Evolutionary conservation across 192 early-diverging fungal species (phyloP).

Genomic region (Geranomyces variabilis): DNA sequence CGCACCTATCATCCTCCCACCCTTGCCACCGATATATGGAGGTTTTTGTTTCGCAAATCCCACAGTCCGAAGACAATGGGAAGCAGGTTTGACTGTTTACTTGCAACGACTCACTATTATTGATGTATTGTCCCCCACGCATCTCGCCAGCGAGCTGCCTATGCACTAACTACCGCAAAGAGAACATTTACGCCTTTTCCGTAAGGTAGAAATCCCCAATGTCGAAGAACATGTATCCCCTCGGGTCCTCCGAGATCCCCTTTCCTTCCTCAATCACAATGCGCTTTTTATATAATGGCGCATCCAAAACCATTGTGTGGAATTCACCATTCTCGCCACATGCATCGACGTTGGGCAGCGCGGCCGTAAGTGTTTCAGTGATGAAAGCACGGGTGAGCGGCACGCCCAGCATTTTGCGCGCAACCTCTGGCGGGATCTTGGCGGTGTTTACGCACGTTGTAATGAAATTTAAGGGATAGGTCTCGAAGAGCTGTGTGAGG

Average conservation of each 20-base stretch:
- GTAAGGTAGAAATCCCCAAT: neutral
- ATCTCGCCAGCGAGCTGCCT: too few relatives aligned
- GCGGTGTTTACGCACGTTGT: slow-evolving; percentile 21
- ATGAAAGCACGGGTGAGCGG: slow-evolving; percentile 13
- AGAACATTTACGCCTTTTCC: too few relatives aligned
- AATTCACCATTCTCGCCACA: slow-evolving; percentile 31
- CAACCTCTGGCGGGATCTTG: slow-evolving; percentile 3
- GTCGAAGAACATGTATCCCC: neutral
- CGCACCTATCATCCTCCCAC: too few relatives aligned
- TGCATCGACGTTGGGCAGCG: slow-evolving; percentile 8
- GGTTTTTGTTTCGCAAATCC: too few relatives aligned
- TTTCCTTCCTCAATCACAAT: neutral
- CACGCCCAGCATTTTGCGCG: slow-evolving; percentile 6
- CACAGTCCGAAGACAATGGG: too few relatives aligned
- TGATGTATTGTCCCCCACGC: too few relatives aligned
- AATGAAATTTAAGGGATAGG: slow-evolving; percentile 11
- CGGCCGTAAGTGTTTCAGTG: neutral
- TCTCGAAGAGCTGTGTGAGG: neutral
- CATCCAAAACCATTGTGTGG: slow-evolving; percentile 26
- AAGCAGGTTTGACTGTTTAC: too few relatives aligned
- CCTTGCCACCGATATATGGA: too few relatives aligned
- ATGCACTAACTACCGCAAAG: too few relatives aligned
- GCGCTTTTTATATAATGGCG: slow-evolving; percentile 15
- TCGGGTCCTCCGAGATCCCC: neutral
- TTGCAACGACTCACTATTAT: too few relatives aligned